A percentile compares a stretch with the other conserved stretches of the same genome.
These are phyloP conservation scores for Penicillium ucsense DNA, from an alignment of 495 filamentous ascomycete genomes.

Conservation along the genomic window DNA sequence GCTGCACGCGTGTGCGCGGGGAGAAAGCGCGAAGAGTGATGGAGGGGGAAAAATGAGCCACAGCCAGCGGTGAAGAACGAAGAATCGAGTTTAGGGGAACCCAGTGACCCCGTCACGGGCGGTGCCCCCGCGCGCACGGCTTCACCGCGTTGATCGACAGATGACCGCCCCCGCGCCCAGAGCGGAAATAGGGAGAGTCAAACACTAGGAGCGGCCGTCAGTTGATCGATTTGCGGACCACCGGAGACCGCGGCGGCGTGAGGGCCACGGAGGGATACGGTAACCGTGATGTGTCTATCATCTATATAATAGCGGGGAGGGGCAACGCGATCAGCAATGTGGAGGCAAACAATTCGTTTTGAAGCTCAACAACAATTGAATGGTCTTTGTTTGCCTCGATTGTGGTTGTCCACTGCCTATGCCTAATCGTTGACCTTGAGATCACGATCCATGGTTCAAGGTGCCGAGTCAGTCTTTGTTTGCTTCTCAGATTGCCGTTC, in stretches of 20 bases:
- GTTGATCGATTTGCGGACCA: constrained; percentile 4
- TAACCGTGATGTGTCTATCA: neutral
- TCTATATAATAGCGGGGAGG: constrained; percentile 1
- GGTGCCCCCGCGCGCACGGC: constrained; percentile 2
- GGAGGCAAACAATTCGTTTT: too few species aligned
- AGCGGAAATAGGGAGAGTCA: neutral
- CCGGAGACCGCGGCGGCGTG: neutral
- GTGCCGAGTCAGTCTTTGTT: neutral
- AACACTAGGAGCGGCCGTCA: constrained; percentile 1
- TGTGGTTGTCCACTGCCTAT: too few species aligned
- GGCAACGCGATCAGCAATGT: neutral
- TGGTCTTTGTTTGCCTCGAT: neutral
- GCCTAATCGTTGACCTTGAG: too few species aligned
- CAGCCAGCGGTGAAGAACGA: neutral
- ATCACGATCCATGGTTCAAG: too few species aligned
- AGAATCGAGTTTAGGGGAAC: constrained; percentile 1
- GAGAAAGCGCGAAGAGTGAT: too few species aligned
- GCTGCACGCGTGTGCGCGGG: neutral
- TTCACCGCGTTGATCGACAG: constrained; percentile 4
- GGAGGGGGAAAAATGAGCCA: neutral
- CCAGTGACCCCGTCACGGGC: constrained; percentile 13
- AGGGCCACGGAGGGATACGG: neutral
- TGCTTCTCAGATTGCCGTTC: too few species aligned
- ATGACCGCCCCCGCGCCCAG: constrained; percentile 10
- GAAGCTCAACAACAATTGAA: too few species aligned